A percentile compares a stretch with the other conserved stretches of the same genome.
Evolutionary conservation across 306 rosid genomes (phyloP).

Genomic region (Lathyrus sativus): DNA sequence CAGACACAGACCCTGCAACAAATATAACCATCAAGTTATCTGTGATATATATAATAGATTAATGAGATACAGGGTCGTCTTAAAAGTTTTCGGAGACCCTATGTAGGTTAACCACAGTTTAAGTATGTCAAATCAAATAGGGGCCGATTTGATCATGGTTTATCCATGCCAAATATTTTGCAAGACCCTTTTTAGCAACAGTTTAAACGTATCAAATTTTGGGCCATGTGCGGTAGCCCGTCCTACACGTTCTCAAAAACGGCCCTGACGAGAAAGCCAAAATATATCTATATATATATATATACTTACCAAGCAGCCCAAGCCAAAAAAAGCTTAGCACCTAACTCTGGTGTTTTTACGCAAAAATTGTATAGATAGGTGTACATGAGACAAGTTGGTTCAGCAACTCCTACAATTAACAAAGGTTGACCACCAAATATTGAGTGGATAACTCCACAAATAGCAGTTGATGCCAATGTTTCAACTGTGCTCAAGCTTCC

Average conservation of each 20-base stretch:
- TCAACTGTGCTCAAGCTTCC: conserved; percentile 91
- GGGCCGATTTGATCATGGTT: too few species aligned
- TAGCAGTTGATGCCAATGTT: conserved; percentile 87
- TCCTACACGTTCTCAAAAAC: too few species aligned
- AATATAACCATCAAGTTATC: neutral
- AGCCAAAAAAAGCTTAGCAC: conserved; percentile 62
- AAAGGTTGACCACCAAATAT: conserved; percentile 90
- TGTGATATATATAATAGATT: too few species aligned
- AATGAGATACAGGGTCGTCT: too few species aligned
- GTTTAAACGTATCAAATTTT: too few species aligned
- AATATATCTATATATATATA: neutral
- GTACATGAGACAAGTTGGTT: conserved; percentile 94
- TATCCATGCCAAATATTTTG: too few species aligned
- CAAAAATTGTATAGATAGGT: conserved; percentile 62
- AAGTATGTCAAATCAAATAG: too few species aligned
- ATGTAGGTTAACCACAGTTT: too few species aligned
- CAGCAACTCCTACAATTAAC: conserved; percentile 92
- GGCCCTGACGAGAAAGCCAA: neutral
- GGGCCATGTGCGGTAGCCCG: too few species aligned
- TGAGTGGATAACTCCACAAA: conserved; percentile 87
- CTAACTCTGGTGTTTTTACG: conserved; percentile 57
- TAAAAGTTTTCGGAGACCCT: too few species aligned
- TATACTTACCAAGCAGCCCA: conserved; percentile 73
- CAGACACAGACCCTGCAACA: conserved; percentile 86
- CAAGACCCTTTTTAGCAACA: too few species aligned